Evolutionary conservation across 2,329 filamentous ascomycete genomes (phyloP).

Genomic region (Elsinoe australis): DNA sequence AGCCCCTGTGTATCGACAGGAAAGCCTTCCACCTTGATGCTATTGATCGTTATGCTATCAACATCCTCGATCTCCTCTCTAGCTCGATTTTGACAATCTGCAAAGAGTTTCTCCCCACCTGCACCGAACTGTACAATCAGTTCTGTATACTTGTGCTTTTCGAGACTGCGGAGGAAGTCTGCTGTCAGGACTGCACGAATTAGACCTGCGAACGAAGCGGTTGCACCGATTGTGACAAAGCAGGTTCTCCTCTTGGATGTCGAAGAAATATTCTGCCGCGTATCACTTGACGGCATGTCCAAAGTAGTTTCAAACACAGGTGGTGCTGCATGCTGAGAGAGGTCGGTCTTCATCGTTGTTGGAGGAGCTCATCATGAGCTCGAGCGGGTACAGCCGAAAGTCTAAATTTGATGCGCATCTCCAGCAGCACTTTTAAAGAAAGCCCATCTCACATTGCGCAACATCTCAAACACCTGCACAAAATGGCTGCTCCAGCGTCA

Average conservation of each 20-base stretch:
- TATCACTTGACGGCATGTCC: background rate
- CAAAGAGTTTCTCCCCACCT: constrained; percentile 51
- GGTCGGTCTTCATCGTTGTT: background rate
- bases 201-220: constrained; percentile 69
- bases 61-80: constrained; percentile 16
- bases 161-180: constrained; percentile 56
- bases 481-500: constrained; percentile 8
- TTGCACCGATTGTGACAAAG: constrained; percentile 89
- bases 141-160: constrained; percentile 55
- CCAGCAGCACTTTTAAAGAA: background rate
- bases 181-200: constrained; percentile 57
- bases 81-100: constrained; percentile 17
- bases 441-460: too few relatives aligned
- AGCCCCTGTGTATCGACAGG: constrained; percentile 58
- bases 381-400: constrained; percentile 3
- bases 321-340: background rate
- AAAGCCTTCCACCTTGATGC: constrained; percentile 53
- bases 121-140: constrained; percentile 76
- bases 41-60: constrained; percentile 19
- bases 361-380: constrained; percentile 1
- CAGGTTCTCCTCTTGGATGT: constrained; percentile 36
- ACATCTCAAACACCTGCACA: too few relatives aligned
- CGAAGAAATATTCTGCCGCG: background rate
- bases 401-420: background rate
- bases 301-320: too few relatives aligned